phyloP scores from a whole-genome alignment of 1,139 yeast species.

The Yamadazyma pseudoaaseri region DNA sequence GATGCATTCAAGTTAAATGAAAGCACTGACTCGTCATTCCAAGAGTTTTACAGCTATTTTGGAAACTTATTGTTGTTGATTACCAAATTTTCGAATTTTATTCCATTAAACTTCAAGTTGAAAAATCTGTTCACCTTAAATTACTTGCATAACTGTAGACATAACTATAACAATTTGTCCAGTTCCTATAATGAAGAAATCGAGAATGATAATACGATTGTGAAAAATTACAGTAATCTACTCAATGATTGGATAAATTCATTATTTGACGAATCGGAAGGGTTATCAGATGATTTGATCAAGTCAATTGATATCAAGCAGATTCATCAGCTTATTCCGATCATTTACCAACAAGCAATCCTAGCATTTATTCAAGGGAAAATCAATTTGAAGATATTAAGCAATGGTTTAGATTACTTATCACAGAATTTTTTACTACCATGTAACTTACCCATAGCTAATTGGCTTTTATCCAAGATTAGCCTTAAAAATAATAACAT shows the following conservation, averaged over 20 bases:
- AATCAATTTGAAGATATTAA: slow-evolving; percentile 34
- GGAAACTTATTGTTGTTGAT: slow-evolving; percentile 58
- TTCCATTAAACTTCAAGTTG: slow-evolving; percentile 23
- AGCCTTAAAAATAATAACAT: slow-evolving; percentile 13
- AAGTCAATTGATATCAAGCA: slow-evolving; percentile 67
- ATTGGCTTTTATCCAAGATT: slow-evolving; percentile 25
- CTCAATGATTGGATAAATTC: slow-evolving; percentile 79
- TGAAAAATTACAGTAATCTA: slow-evolving; percentile 43
- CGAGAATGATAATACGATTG: slow-evolving; percentile 32
- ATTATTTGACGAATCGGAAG: slow-evolving; percentile 75
- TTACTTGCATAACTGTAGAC: slow-evolving; percentile 34
- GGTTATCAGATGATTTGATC: slow-evolving; percentile 80
- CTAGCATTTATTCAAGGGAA: slow-evolving; percentile 57
- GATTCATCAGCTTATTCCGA: slow-evolving; percentile 66
- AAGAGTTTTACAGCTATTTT: slow-evolving; percentile 67
- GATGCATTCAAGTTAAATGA: slow-evolving; percentile 37
- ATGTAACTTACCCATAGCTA: slow-evolving; percentile 35
- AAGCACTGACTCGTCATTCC: slow-evolving; percentile 55
- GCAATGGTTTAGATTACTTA: slow-evolving; percentile 45
- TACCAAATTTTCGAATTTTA: slow-evolving; percentile 45
- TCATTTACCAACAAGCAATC: slow-evolving; percentile 71
- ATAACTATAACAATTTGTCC: slow-evolving; percentile 32
- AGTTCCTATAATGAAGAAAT: slow-evolving; percentile 12
- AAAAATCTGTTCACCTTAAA: slow-evolving; percentile 33
- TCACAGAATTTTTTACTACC: slow-evolving; percentile 43